phyloP scores from a whole-genome alignment of 441 rosid species.

The Populus tomentosa region DNA sequence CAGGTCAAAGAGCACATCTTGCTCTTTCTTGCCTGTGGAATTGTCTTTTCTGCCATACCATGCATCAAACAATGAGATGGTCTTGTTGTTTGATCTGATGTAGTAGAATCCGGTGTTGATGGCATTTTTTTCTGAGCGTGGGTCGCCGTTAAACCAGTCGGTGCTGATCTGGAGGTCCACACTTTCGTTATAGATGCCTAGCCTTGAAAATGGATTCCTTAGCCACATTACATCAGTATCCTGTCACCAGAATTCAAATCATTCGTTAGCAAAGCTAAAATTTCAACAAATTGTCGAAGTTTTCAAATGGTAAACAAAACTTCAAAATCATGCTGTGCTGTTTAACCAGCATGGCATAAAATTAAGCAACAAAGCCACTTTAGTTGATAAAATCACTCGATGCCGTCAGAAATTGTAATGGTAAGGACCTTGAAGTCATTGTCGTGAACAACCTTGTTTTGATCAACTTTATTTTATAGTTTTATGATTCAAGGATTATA shows the following conservation, averaged over 20 bases:
- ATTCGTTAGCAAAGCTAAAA: neutral
- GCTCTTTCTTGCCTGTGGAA: constrained; percentile 58
- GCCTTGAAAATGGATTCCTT: constrained; percentile 47
- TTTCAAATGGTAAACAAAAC: too few relatives aligned
- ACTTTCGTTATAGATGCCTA: constrained; percentile 31
- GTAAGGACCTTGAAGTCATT: too few relatives aligned
- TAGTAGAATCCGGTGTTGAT: constrained; percentile 79
- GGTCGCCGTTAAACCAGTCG: constrained; percentile 36
- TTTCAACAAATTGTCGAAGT: neutral
- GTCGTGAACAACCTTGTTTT: too few relatives aligned
- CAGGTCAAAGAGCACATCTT: constrained; percentile 52
- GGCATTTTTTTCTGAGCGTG: constrained; percentile 23
- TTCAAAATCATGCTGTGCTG: too few relatives aligned
- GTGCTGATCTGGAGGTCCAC: constrained; percentile 72
- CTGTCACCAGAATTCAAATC: constrained; percentile 23
- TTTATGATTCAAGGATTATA: too few relatives aligned
- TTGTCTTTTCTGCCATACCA: constrained; percentile 63
- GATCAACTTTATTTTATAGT: too few relatives aligned
- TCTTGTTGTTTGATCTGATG: constrained; percentile 60
- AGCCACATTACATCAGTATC: constrained; percentile 86
- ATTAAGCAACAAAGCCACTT: too few relatives aligned
- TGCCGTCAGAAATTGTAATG: too few relatives aligned
- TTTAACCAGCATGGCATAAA: too few relatives aligned
- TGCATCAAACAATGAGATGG: constrained; percentile 45
- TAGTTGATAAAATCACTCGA: too few relatives aligned